phyloP scores from a whole-genome alignment of 2,329 filamentous ascomycete species.

The Neonectria coccinea region DNA sequence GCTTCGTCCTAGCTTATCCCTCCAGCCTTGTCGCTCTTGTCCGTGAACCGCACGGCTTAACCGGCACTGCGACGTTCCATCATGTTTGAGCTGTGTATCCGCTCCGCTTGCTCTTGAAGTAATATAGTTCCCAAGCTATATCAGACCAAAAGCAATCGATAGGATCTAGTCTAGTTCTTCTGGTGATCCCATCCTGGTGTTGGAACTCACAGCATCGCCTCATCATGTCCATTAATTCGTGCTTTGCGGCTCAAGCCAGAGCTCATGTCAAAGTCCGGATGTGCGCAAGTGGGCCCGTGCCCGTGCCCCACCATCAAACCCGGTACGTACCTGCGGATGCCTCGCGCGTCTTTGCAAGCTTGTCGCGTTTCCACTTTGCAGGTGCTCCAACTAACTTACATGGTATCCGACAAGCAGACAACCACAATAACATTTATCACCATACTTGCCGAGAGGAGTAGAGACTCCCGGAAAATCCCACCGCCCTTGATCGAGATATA shows the following conservation, averaged over 20 bases:
- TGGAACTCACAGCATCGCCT: not conserved
- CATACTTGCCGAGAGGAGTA: not conserved
- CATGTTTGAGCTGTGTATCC: not conserved
- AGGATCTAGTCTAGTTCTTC: not conserved
- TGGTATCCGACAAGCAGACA: conserved; percentile 9
- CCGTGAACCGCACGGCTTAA: not conserved
- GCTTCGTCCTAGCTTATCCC: not conserved
- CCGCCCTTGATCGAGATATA: not conserved
- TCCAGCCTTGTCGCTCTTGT: not conserved
- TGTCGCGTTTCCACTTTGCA: conserved; percentile 27
- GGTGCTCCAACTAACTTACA: conserved; percentile 11
- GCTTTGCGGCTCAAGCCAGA: not conserved
- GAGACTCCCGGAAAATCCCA: not conserved
- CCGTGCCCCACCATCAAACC: conserved; percentile 13
- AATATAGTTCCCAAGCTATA: not conserved
- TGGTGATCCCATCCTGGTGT: too few species aligned
- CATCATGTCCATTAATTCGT: not conserved
- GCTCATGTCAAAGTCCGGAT: too few species aligned
- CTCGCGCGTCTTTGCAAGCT: conserved; percentile 25
- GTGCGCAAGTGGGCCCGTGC: conserved; percentile 13
- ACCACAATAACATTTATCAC: conserved; percentile 7
- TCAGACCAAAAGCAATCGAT: not conserved
- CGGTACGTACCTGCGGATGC: not conserved
- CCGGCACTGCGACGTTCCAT: too few species aligned
- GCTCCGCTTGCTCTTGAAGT: not conserved